phyloP scores from a whole-genome alignment of 1,284 basidiomycete genomes.

The Ceratobasidium sp. region DNA sequence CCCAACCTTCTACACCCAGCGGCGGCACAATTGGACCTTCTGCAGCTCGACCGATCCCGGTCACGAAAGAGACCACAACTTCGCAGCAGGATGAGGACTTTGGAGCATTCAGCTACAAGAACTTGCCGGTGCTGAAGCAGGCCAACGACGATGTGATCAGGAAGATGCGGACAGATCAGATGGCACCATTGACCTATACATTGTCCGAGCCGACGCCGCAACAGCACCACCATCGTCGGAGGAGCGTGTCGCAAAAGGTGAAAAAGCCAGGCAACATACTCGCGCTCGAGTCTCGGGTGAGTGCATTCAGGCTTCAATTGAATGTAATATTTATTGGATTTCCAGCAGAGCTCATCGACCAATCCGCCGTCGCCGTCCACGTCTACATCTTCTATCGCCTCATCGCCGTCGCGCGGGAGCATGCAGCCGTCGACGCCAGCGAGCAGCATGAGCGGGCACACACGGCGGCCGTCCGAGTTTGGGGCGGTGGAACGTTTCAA shows the following conservation, averaged over 20 bases:
- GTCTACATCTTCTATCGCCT: conserved; percentile 90
- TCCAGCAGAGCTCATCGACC: conserved; percentile 51
- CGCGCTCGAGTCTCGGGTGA: conserved; percentile 59
- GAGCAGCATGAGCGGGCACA: conserved; percentile 63
- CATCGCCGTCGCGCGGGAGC: conserved; percentile 82
- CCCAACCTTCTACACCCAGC: conserved; percentile 52
- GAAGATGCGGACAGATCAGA: conserved; percentile 84
- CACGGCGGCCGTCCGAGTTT: conserved; percentile 83
- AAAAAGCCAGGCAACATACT: conserved; percentile 81
- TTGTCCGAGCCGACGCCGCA: conserved; percentile 67
- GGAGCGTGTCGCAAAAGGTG: conserved; percentile 73
- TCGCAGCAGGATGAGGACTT: conserved; percentile 79
- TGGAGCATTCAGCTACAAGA: conserved; percentile 98
- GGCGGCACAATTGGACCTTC: conserved; percentile 60
- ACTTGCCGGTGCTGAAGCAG: conserved; percentile 94
- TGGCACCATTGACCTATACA: conserved; percentile 72
- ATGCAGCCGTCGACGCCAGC: conserved; percentile 70
- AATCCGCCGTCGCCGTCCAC: conserved; percentile 88
- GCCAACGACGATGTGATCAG: conserved; percentile 98
- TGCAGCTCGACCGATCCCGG: conserved; percentile 55
- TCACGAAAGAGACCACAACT: conserved; percentile 52
- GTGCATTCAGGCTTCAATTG: conserved; percentile 57
- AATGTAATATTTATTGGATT: conserved; percentile 6
- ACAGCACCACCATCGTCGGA: conserved; percentile 62
- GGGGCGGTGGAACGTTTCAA: conserved; percentile 87